Evolutionary conservation across 768 basidiomycete genomes (phyloP), one percentile per base, ranked within the genome.

Genomic region (Leccinum subtestaceum): DNA sequence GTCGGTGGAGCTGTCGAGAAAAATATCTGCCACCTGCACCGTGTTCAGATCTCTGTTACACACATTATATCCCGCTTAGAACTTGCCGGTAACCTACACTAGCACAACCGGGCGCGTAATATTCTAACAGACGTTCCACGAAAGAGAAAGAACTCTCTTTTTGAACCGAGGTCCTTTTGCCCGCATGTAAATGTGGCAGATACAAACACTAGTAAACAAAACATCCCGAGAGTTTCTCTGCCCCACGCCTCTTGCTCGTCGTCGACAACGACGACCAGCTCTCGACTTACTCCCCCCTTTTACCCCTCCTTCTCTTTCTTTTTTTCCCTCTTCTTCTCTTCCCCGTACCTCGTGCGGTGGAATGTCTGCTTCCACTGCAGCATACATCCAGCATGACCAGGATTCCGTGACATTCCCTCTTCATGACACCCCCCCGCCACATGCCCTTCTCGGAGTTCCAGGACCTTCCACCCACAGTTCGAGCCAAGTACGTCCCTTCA

Each of bases 351-450:
- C 63, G 73, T 61, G 62, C 64, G 64, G 68, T 63, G 65, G 64
- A 61, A 81, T 81, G 80, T 80, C 79, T 66, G 62, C 69, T 52
- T 66, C 75, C 48, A 58, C 74, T 38, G 64, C 67, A 50, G 71
- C 72, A 73, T 75, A 63, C 75, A 78, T 58, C 72, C 78, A 67
- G 72, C 72, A 71, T 64, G 72, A 73, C 65, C 72, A 75, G 71
- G 75, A 70, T 67, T 62, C 67, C 43, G 53, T 57, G 62, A 71
- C 71, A 51, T 65, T 63, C 45, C 32, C 38, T 29, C 21, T 19
- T 10, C 68, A 53, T 80, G 82, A 83, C 70, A 77, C 79, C 64
- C 81, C 81, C 46, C 78, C 81, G 40, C 69, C 72, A 58, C 73
- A 75, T 56, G 25, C 47, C 55, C 74, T 53, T 32, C 10, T 10